Conservation (phyloP, 2,329 filamentous ascomycete genomes). For the Aplosporella prunicola region DNA sequence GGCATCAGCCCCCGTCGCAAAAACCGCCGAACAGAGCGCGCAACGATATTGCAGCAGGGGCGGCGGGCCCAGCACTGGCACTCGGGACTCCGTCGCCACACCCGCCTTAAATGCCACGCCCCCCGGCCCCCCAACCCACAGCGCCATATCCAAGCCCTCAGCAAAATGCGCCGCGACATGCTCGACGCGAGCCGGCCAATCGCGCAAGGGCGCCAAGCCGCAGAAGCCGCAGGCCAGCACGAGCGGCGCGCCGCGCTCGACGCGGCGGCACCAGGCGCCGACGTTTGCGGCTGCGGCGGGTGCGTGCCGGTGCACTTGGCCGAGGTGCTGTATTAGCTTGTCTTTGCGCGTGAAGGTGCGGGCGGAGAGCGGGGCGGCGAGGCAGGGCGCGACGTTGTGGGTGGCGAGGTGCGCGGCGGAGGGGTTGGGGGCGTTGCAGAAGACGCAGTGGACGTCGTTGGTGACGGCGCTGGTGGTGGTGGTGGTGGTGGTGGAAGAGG, state of each 20-base stretch:
- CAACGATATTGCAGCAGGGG: conserved; percentile 2
- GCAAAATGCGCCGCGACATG: conserved; percentile 21
- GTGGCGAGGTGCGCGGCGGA: conserved; percentile 39
- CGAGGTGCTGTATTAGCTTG: conserved; percentile 41
- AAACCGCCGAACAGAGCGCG: conserved; percentile 2
- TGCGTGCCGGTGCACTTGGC: conserved; percentile 43
- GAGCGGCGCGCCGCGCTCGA: conserved; percentile 14
- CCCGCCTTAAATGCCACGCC: conserved; percentile 6
- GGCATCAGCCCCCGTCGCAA: background rate
- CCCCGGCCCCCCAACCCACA: conserved; percentile 19
- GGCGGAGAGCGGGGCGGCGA: conserved; percentile 47
- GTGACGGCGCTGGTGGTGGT: conserved; percentile 41
- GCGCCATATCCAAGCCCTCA: conserved; percentile 19
- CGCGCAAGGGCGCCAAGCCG: conserved; percentile 13
- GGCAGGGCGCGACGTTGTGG: conserved; percentile 47
- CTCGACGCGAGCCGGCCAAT: conserved; percentile 19
- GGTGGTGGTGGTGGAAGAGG: conserved; percentile 41
- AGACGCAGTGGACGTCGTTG: conserved; percentile 41
- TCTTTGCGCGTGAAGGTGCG: conserved; percentile 44
- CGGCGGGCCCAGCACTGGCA: background rate
- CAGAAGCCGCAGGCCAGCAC: conserved; percentile 23
- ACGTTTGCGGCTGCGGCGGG: conserved; percentile 40
- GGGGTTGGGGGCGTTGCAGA: conserved; percentile 39
- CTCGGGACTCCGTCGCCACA: background rate
- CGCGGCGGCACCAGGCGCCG: conserved; percentile 19